Base-by-base conservation (phyloP, 768 basidiomycete species). In the Pleurotus tuoliensis region DNA sequence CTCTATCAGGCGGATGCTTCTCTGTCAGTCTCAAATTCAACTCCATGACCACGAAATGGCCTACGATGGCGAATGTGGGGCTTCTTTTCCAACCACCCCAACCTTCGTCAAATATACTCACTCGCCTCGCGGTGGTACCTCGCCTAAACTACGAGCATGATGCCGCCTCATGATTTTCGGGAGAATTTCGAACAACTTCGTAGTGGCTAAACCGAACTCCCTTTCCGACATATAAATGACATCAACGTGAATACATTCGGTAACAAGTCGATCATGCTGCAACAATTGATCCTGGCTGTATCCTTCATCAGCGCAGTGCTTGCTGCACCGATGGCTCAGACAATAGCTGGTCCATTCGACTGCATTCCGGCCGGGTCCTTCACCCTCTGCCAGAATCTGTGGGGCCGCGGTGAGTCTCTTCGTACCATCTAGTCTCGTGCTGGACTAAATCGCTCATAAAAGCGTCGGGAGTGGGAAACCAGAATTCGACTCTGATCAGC, bases 331-430 rank as follows among this genome's bases (percentile, higher is more conserved):
- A 47, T 58, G 12, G 73, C 71, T 0, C 74, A 77, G 62, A 76
- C 76, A 5, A 71, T 83, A 51, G 67, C 71, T 5, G 81, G 81
- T 2, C 72, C 69, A 55, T 77, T 63, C 40, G 67, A 73, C 58
- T 83, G 82, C 63, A 59, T 67, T 43, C 67, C 79, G 1, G 77
- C 76, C 3, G 82, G 81, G 2, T 64, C 66, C 11, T 84, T 71
- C 64, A 76, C 72, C 0, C 74, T 83, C 44, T 83, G 82, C 70
- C 78, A 83, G 63, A 82, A 84, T 64, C 76, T 81, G 20, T 84
- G 82, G 82, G 82, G 81, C 12, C 61, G 64, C 16, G 50, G 79
- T 79, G 57, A 40, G 73, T 62, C 8, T 47, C 25, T 56, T 4
- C 34, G 24, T 7, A 37, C 24, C 24, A 22, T 34, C 13, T 20